A percentile compares a stretch with the other conserved stretches of the same genome.
Conservation (phyloP, 148 eudicot species). For the Dianthus caryophyllus region DNA sequence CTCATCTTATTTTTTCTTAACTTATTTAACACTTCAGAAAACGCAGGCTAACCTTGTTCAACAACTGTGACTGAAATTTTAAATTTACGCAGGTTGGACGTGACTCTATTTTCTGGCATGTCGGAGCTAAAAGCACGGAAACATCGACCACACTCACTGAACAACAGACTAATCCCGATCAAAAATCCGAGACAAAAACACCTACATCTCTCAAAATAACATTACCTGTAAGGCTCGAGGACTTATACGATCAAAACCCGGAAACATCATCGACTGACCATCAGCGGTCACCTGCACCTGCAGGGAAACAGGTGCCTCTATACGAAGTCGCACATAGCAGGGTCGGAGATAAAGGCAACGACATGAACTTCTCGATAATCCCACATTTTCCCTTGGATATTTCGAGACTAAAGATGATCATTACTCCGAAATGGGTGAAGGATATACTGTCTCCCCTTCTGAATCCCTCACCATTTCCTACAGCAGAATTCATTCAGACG, state of each 20-base stretch:
- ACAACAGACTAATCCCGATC: not conserved
- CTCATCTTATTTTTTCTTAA: too few species aligned
- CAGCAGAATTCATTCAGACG: conserved; percentile 37
- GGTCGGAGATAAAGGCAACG: conserved; percentile 93
- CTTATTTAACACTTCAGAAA: too few species aligned
- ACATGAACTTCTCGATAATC: conserved; percentile 85
- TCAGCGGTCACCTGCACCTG: conserved; percentile 44
- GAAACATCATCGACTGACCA: conserved; percentile 22
- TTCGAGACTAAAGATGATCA: conserved; percentile 57
- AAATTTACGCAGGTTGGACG: conserved; percentile 52
- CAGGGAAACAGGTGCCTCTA: conserved; percentile 50
- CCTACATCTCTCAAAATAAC: conserved; percentile 8
- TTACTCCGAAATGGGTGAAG: conserved; percentile 79
- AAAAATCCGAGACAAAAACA: conserved; percentile 10
- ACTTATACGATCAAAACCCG: conserved; percentile 13
- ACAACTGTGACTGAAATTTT: too few species aligned
- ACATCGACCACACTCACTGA: conserved; percentile 23
- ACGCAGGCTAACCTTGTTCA: too few species aligned
- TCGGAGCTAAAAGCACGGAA: conserved; percentile 39
- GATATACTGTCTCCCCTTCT: conserved; percentile 52
- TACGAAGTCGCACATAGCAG: conserved; percentile 84
- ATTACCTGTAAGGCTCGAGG: conserved; percentile 20
- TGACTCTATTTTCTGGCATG: conserved; percentile 51
- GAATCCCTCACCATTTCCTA: conserved; percentile 57
- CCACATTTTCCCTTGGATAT: conserved; percentile 71